Evolutionary conservation across 352 stramenopile species (phyloP).

Genomic region (Globisporangium ultimum): DNA sequence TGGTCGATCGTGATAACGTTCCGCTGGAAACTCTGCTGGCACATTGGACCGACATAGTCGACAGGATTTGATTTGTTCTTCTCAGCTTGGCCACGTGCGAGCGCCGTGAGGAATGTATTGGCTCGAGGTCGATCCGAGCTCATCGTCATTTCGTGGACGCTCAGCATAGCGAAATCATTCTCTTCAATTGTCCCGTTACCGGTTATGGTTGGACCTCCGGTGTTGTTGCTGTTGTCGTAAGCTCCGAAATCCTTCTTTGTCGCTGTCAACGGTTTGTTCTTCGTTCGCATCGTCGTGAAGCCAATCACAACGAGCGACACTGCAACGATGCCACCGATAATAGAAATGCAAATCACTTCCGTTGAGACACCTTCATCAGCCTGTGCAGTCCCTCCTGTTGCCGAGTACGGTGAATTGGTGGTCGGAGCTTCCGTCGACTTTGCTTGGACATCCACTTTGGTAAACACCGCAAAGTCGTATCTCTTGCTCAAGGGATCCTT

Average conservation of each 20-base stretch:
- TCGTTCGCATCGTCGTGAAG: conserved; percentile 60
- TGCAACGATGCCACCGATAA: conserved; percentile 68
- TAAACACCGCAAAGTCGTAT: conserved; percentile 68
- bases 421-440: conserved; percentile 17
- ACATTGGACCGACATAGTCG: conserved; percentile 45
- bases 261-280: conserved; percentile 14
- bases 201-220: conserved; percentile 17
- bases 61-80: conserved; percentile 35
- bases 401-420: conserved; percentile 29
- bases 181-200: conserved; percentile 35
- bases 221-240: conserved; percentile 20
- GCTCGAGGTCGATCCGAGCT: conserved; percentile 23
- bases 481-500: conserved; percentile 31
- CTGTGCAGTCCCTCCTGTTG: conserved; percentile 12
- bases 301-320: conserved; percentile 60
- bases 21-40: conserved; percentile 40
- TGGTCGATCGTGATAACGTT: conserved; percentile 24
- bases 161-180: conserved; percentile 82
- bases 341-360: conserved; percentile 56
- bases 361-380: conserved; percentile 46
- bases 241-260: conserved; percentile 14
- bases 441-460: conserved; percentile 34
- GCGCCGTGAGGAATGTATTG: conserved; percentile 53
- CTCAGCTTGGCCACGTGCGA: conserved; percentile 20
- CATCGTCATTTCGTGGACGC: conserved; percentile 63